Evolutionary conservation across 1,284 basidiomycete genomes (phyloP).

Genomic region (Dichomitus squalens): DNA sequence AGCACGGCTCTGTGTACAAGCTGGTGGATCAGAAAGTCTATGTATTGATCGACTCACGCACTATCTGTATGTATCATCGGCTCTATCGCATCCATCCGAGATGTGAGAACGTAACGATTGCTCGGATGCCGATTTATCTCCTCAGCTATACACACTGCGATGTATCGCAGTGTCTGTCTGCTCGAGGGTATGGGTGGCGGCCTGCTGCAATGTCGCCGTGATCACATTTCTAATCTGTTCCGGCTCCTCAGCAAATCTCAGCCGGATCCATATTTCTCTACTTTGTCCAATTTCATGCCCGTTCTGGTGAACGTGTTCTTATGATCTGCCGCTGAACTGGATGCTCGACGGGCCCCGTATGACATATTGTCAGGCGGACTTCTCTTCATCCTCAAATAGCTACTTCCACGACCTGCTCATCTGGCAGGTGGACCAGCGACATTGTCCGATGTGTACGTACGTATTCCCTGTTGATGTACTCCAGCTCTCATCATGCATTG

Average conservation of each 20-base stretch:
- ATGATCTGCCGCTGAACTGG: no score
- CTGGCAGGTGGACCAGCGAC: background rate
- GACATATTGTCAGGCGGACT: background rate
- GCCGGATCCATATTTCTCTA: background rate
- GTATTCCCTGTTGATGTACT: background rate
- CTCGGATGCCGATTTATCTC: background rate
- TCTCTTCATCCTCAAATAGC: background rate
- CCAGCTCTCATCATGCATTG: background rate
- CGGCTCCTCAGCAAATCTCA: background rate
- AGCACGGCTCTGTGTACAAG: background rate
- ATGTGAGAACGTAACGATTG: background rate
- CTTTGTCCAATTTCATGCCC: background rate
- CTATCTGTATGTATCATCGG: constrained; percentile 3
- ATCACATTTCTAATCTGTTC: background rate
- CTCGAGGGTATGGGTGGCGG: no score
- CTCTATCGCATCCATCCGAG: background rate
- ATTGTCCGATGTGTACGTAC: background rate
- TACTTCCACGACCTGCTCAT: background rate
- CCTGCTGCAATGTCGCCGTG: background rate
- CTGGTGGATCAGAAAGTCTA: background rate
- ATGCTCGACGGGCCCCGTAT: background rate
- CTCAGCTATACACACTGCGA: background rate
- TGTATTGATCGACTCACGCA: background rate
- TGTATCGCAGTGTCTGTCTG: background rate
- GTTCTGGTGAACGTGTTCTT: no score